A percentile compares a stretch with the other conserved stretches of the same genome.
Conservation (phyloP, 2,329 filamentous ascomycete species). For the Xylaria sp. region DNA sequence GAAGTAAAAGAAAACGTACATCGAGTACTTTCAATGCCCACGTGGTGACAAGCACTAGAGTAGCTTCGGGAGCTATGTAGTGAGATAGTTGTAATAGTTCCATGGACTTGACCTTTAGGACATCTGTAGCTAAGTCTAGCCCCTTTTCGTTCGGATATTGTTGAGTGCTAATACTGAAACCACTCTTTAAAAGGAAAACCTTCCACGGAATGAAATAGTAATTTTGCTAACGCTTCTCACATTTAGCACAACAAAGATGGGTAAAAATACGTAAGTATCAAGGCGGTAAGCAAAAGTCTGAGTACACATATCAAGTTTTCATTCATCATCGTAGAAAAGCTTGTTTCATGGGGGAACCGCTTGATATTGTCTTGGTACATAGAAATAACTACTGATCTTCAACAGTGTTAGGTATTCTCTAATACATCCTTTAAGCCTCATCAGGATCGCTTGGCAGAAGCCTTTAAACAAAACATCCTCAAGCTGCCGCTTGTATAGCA, state of each 20-base stretch:
- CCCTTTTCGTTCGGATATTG: background rate
- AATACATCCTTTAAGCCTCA: slow-evolving; percentile 3
- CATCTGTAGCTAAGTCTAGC: background rate
- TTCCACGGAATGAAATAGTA: background rate
- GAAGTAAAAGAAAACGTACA: background rate
- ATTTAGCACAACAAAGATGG: background rate
- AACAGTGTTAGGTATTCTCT: slow-evolving; percentile 9
- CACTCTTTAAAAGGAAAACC: background rate
- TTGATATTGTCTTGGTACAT: slow-evolving; percentile 11
- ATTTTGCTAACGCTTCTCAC: background rate
- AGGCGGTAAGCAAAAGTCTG: background rate
- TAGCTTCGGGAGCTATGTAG: slow-evolving; percentile 1
- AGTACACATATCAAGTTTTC: background rate
- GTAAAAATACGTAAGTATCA: background rate
- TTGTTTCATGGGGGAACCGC: background rate
- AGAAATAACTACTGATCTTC: background rate
- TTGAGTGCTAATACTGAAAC: background rate
- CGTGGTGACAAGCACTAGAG: background rate
- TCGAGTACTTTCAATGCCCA: slow-evolving; percentile 4
- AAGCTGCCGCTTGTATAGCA: slow-evolving; percentile 16
- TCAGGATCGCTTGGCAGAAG: slow-evolving; percentile 5
- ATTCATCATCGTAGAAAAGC: background rate
- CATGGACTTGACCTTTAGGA: background rate
- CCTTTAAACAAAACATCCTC: slow-evolving; percentile 20
- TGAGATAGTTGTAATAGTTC: slow-evolving; percentile 6